Conservation (phyloP, 2,329 filamentous ascomycete genomes). For the Colletotrichum sansevieriae region DNA sequence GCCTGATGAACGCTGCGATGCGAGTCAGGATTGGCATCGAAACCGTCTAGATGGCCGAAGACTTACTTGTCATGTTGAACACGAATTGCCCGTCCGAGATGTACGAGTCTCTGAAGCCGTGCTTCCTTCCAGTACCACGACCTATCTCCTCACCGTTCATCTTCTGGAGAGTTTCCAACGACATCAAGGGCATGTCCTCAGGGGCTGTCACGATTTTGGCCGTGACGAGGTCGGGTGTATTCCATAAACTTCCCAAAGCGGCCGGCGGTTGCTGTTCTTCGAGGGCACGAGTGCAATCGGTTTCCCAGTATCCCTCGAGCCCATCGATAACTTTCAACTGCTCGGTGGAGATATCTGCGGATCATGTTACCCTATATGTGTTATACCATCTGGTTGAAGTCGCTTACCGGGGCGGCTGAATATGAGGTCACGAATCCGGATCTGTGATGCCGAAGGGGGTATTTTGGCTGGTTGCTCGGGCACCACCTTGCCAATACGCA, state of each 20-base stretch:
- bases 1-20: neutral
- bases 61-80: neutral
- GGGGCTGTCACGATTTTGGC: neutral
- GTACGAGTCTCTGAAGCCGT: neutral
- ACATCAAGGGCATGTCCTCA: neutral
- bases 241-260: neutral
- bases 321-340: neutral
- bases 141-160: neutral
- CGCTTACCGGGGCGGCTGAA: neutral
- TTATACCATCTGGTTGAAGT: neutral
- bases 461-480: neutral
- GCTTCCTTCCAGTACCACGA: neutral
- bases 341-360: neutral
- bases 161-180: neutral
- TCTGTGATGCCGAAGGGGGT: neutral
- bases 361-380: neutral
- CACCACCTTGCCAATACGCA: neutral
- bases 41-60: neutral
- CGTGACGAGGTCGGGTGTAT: neutral
- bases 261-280: neutral
- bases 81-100: neutral
- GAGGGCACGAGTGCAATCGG: neutral
- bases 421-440: constrained; percentile 4
- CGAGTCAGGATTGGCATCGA: neutral
- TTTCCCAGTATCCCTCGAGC: neutral